Evolutionary conservation across 495 filamentous ascomycete species (phyloP).

Genomic region (Sabuloglossum arenarium): DNA sequence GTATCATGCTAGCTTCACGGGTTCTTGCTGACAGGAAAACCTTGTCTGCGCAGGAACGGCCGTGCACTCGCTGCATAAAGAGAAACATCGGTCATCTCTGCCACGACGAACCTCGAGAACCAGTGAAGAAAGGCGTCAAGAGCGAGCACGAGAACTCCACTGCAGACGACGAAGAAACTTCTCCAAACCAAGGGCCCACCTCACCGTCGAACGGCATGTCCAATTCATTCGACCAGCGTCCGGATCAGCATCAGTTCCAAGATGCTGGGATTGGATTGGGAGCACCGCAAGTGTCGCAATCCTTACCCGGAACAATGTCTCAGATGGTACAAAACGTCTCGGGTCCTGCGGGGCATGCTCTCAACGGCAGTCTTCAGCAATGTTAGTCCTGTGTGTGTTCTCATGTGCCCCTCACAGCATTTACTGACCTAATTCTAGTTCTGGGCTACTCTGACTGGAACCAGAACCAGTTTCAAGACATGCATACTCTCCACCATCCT

Average conservation of each 20-base stretch:
- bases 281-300: background rate
- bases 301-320: background rate
- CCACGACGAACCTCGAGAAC: constrained; percentile 87
- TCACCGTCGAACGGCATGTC: constrained; percentile 15
- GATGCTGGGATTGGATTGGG: constrained; percentile 8
- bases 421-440: constrained; percentile 19
- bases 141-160: constrained; percentile 37
- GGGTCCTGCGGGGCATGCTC: constrained; percentile 7
- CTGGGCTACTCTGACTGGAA: constrained; percentile 47
- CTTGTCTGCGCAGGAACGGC: constrained; percentile 52
- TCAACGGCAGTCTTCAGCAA: constrained; percentile 39
- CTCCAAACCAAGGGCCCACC: constrained; percentile 18
- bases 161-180: constrained; percentile 34
- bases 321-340: background rate
- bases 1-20: constrained; percentile 6
- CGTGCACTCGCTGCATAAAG: constrained; percentile 95
- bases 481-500: constrained; percentile 81
- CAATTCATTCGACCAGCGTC: constrained; percentile 16
- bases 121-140: constrained; percentile 52
- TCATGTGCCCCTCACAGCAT: constrained; percentile 6
- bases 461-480: constrained; percentile 75
- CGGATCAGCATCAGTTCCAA: constrained; percentile 9
- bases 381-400: constrained; percentile 38
- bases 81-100: constrained; percentile 97
- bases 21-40: constrained; percentile 23